phyloP scores from a whole-genome alignment of 768 basidiomycete genomes.

The Leccinum truebloodii region DNA sequence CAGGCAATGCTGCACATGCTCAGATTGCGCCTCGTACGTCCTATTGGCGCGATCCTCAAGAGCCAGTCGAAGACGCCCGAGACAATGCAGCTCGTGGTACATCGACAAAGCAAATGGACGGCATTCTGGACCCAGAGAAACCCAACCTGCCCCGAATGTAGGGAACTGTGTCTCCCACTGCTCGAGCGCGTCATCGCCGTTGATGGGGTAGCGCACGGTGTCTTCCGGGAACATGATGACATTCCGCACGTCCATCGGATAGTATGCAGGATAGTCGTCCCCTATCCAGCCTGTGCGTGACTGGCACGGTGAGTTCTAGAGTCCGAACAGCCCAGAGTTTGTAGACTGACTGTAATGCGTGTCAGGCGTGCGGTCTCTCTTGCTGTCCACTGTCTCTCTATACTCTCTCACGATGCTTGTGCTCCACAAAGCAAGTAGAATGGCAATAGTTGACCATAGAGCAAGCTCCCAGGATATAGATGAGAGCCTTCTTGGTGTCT shows the following conservation, averaged over 20 bases:
- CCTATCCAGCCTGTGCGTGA: conserved; percentile 23
- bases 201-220: conserved; percentile 27
- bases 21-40: conserved; percentile 17
- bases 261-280: conserved; percentile 30
- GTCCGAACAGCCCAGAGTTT: background rate
- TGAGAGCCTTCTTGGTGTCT: conserved; percentile 7
- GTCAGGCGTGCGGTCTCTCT: conserved; percentile 1
- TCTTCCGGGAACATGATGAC: conserved; percentile 29
- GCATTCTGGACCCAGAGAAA: conserved; percentile 27
- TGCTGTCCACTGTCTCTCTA: too few species aligned
- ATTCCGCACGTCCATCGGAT: conserved; percentile 25
- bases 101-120: conserved; percentile 38
- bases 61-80: conserved; percentile 31
- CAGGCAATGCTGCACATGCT: conserved; percentile 44
- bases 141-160: conserved; percentile 21
- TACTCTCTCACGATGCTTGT: conserved; percentile 7
- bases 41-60: conserved; percentile 18
- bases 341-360: conserved; percentile 21
- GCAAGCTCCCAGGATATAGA: conserved; percentile 18
- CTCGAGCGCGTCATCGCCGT: conserved; percentile 20
- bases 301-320: conserved; percentile 1
- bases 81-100: conserved; percentile 42
- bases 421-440: conserved; percentile 26
- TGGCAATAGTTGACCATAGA: conserved; percentile 22
- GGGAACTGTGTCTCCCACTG: conserved; percentile 30